Evolutionary conservation across 106 monocot species (phyloP), one percentile per base, ranked within the genome.

Genomic region (Allium sativum): DNA sequence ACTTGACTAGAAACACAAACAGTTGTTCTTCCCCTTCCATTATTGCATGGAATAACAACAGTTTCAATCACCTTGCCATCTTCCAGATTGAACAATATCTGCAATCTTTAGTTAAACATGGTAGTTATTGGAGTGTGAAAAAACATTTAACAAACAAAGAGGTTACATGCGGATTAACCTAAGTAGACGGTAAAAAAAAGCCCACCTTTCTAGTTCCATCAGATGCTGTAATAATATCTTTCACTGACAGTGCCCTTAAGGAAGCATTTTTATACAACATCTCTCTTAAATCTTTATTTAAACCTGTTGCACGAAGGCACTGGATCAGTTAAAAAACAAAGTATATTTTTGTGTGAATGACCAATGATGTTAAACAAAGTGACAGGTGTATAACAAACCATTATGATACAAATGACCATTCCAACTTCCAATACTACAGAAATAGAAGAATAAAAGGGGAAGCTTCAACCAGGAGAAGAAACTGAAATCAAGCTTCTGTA

Each of bases 1-100:
- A 96, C 87, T 96, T 96, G 96, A 71, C 96, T 96, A 42, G 96
- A 96, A 65, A 96, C 90, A 76, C 96, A 96, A 67, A 96, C 79
- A 48, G 95, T 91, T 3, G 84, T 96, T 66, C 95, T 84, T 59
- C 95, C 90, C 64, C 95, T 84, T 59, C 95, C 90, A 18, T 68
- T 71, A 61, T 16, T 57, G 52, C 75, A 87, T 20, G 95, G 95
- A 68, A 96, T 96, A 11, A 96, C 87, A 55, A 96, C 95, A 44
- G 95, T 96, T 69, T 96, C 95, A 68, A 90, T 90, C 47, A 85
- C 90, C 18, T 67, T 62, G 21, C 77, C 84, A 82, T 96, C 95
- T 61, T 76, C 73, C 77, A 96, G 71, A 61, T 81, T 78, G 77
- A 96, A 96, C 62, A 96, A 75, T 62, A 96, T 90, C 95, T 96